Conservation (phyloP, 768 basidiomycete genomes). For the Mycena polygramma region DNA sequence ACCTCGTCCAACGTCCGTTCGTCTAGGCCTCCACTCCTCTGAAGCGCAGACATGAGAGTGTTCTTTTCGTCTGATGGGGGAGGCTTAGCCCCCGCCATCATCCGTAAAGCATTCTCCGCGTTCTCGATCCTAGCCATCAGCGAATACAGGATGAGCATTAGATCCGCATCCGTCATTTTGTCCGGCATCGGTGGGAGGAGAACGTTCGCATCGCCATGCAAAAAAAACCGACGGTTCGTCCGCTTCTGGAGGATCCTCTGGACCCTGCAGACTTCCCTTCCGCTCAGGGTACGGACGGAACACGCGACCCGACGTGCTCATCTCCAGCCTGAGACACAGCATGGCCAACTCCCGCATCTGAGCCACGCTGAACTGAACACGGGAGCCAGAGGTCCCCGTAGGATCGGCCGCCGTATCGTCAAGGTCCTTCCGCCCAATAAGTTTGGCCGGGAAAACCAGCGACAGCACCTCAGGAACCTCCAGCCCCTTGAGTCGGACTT, state of each 20-base stretch:
- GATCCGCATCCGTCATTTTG: slow-evolving; percentile 77
- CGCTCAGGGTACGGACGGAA: slow-evolving; percentile 63
- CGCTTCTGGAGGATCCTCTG: slow-evolving; percentile 16
- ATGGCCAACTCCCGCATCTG: slow-evolving; percentile 82
- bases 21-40: slow-evolving; percentile 56
- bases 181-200: slow-evolving; percentile 79
- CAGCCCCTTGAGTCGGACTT: slow-evolving; percentile 93
- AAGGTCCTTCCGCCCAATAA: slow-evolving; percentile 79
- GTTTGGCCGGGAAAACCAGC: slow-evolving; percentile 81
- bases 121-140: slow-evolving; percentile 84
- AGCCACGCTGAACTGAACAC: slow-evolving; percentile 77
- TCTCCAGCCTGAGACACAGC: slow-evolving; percentile 85
- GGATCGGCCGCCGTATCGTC: slow-evolving; percentile 49
- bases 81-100: slow-evolving; percentile 41
- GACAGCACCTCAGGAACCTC: slow-evolving; percentile 92
- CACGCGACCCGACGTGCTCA: slow-evolving; percentile 72
- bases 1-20: slow-evolving; percentile 62
- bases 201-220: slow-evolving; percentile 54
- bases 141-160: slow-evolving; percentile 82
- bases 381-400: slow-evolving; percentile 55
- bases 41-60: slow-evolving; percentile 48
- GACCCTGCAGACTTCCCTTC: slow-evolving; percentile 57
- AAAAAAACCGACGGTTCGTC: slow-evolving; percentile 48
- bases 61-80: slow-evolving; percentile 40
- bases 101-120: slow-evolving; percentile 59